A percentile compares a stretch with the other conserved stretches of the same genome.
Evolutionary conservation across 306 rosid genomes (phyloP).

Genomic region (Malus sieversii): DNA sequence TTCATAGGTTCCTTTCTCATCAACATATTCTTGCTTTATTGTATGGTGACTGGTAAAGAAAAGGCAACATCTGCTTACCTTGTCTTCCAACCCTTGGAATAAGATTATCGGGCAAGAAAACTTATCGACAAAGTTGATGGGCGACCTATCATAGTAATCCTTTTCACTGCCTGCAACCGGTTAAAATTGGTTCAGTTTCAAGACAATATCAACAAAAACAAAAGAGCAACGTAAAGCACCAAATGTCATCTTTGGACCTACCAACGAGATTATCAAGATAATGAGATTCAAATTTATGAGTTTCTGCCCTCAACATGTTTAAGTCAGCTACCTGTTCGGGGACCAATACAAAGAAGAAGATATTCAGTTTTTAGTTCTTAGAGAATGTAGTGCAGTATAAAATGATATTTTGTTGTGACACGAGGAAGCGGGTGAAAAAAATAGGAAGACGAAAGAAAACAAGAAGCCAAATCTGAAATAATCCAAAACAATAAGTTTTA

Average conservation of each 20-base stretch:
- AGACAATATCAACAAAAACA: background rate
- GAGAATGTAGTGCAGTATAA: background rate
- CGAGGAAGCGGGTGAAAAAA: background rate
- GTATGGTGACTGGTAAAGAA: background rate
- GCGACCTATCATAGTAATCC: slow-evolving; percentile 63
- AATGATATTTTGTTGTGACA: background rate
- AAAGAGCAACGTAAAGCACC: background rate
- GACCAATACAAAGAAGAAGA: slow-evolving; percentile 1
- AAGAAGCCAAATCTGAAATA: background rate
- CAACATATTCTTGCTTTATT: background rate
- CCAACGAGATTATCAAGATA: slow-evolving; percentile 71
- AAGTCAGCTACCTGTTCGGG: slow-evolving; percentile 72
- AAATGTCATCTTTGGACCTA: slow-evolving; percentile 28
- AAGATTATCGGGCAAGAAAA: slow-evolving; percentile 85
- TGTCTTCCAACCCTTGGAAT: slow-evolving; percentile 94
- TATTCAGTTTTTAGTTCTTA: background rate
- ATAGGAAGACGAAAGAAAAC: background rate
- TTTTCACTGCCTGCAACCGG: slow-evolving; percentile 56
- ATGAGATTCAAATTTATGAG: slow-evolving; percentile 86
- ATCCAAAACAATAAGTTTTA: background rate
- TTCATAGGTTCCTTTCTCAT: background rate
- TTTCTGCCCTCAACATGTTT: slow-evolving; percentile 61
- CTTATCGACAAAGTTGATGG: slow-evolving; percentile 65
- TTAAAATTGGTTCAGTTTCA: slow-evolving; percentile 14
- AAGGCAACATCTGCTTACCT: slow-evolving; percentile 37